Percentiles rank a stretch among this genome's conserved stretches.
Conservation (phyloP, 108 stramenopile species). For the Cylindrotheca fusiformis region DNA sequence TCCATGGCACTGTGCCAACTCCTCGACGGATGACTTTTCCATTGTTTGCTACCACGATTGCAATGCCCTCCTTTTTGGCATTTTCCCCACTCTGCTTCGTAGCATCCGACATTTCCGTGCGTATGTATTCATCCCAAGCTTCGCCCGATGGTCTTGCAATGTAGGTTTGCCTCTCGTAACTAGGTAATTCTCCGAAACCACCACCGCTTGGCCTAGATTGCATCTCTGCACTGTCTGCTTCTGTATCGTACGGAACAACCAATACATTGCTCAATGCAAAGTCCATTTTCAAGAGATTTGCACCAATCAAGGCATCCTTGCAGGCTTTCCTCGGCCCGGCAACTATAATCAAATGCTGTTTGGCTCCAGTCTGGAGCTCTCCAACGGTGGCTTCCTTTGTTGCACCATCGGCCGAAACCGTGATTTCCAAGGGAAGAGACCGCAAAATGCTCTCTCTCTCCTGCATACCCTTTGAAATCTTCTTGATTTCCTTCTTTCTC, state of each 20-base stretch:
- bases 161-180: conserved; percentile 79
- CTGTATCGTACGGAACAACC: conserved; percentile 78
- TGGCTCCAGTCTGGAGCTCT: conserved; percentile 61
- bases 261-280: conserved; percentile 80
- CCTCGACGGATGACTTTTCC: conserved; percentile 76
- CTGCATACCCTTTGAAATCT: conserved; percentile 45
- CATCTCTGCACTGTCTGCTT: conserved; percentile 29
- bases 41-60: conserved; percentile 70
- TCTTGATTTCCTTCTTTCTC: conserved; percentile 50
- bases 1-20: conserved; percentile 80
- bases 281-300: conserved; percentile 77
- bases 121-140: conserved; percentile 72
- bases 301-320: conserved; percentile 72
- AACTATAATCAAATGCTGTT: conserved; percentile 82
- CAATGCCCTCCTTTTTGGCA: conserved; percentile 69
- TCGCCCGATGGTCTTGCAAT: conserved; percentile 65
- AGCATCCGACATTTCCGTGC: conserved; percentile 65
- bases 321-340: conserved; percentile 73
- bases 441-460: conserved; percentile 49
- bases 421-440: conserved; percentile 53
- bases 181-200: conserved; percentile 73
- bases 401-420: conserved; percentile 52
- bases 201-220: conserved; percentile 41
- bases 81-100: conserved; percentile 67
- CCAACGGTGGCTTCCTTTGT: conserved; percentile 46